These are phyloP conservation scores for Guadua angustifolia DNA, from an alignment of 176 grass and related monocot genomes.

Conservation along the genomic window DNA sequence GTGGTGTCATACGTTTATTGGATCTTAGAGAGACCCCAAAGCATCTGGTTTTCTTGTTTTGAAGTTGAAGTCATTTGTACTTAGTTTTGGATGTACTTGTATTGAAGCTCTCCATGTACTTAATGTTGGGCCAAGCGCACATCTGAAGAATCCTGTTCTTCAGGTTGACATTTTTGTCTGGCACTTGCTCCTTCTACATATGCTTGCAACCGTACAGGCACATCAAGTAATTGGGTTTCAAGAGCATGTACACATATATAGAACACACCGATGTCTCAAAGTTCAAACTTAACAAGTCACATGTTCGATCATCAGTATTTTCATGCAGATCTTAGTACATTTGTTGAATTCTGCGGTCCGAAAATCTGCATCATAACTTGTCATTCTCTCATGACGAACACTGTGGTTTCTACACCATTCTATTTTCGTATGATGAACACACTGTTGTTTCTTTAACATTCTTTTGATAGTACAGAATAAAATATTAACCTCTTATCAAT, in stretches of 20 bases:
- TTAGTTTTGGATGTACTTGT: not conserved
- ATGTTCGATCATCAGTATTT: not conserved
- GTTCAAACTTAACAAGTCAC: not conserved
- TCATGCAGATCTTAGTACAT: not conserved
- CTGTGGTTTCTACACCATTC: not conserved
- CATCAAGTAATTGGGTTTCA: not conserved
- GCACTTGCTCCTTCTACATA: not conserved
- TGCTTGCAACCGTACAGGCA: not conserved
- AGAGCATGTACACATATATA: not conserved
- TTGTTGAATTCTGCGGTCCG: not conserved
- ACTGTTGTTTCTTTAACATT: not conserved
- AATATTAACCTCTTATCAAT: not conserved
- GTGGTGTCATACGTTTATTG: not conserved
- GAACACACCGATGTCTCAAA: not conserved
- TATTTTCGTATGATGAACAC: not conserved
- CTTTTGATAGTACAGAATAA: not conserved
- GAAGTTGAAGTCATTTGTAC: not conserved
- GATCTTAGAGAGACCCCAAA: constrained; percentile 2
- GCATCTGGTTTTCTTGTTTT: constrained; percentile 7
- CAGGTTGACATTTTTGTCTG: not conserved
- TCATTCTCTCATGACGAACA: not conserved
- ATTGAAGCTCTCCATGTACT: not conserved
- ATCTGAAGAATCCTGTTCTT: not conserved
- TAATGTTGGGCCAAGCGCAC: not conserved
- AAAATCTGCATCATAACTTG: not conserved